Evolutionary conservation across 2,329 filamentous ascomycete species (phyloP).

Genomic region (Phaeomoniella chlamydospora): DNA sequence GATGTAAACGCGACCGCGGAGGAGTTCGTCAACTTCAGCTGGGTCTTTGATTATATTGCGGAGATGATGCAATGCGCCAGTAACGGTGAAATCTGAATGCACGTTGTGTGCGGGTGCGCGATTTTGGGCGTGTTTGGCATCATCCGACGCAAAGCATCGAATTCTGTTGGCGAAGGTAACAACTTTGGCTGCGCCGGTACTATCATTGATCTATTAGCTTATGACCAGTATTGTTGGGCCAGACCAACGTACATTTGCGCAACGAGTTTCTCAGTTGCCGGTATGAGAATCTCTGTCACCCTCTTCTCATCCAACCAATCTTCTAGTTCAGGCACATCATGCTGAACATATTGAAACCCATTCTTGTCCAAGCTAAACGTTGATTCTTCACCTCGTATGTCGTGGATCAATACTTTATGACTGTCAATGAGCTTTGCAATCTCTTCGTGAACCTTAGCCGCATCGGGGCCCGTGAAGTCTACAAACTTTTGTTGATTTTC

Average conservation of each 20-base stretch:
- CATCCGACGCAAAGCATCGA: constrained; percentile 24
- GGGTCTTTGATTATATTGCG: constrained; percentile 30
- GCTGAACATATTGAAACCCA: constrained; percentile 16
- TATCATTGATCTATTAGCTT: constrained; percentile 12
- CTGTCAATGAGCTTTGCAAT: constrained; percentile 11
- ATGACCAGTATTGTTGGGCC: constrained; percentile 4
- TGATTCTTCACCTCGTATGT: constrained; percentile 29
- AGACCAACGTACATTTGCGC: constrained; percentile 18
- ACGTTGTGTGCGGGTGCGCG: constrained; percentile 9
- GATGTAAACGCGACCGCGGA: constrained; percentile 28
- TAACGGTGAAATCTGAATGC: constrained; percentile 10
- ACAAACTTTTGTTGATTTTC: neutral
- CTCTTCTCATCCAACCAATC: neutral
- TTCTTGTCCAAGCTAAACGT: constrained; percentile 25
- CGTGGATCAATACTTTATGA: constrained; percentile 18
- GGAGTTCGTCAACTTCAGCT: constrained; percentile 25
- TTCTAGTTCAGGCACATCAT: constrained; percentile 1
- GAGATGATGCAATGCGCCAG: constrained; percentile 12
- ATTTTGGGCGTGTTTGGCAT: constrained; percentile 7
- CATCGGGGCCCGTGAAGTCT: neutral
- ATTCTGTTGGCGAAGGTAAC: constrained; percentile 53
- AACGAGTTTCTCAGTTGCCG: constrained; percentile 15
- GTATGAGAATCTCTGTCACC: neutral
- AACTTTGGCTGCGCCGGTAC: constrained; percentile 40
- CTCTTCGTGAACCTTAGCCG: constrained; percentile 9